phyloP scores from a whole-genome alignment of 2,329 filamentous ascomycete species.

The Fusarium oligoseptatum region DNA sequence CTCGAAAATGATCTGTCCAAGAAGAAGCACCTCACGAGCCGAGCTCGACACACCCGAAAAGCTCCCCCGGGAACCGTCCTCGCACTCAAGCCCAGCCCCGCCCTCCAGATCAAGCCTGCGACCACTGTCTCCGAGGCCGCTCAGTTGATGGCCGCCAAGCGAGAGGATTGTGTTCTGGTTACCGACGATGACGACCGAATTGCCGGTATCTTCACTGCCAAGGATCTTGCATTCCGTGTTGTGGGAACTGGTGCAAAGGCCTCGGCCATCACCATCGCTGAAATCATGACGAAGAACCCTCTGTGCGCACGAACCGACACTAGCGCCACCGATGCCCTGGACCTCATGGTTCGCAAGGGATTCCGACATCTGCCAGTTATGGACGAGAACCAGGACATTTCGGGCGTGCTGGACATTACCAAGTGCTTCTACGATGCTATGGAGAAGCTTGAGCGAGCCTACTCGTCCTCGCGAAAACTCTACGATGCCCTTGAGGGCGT shows the following conservation, averaged over 20 bases:
- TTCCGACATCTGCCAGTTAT: conserved; percentile 98
- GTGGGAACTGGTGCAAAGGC: conserved; percentile 93
- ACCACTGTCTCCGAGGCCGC: conserved; percentile 96
- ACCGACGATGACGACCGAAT: conserved; percentile 98
- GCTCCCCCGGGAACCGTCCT: conserved; percentile 96
- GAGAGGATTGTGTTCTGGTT: conserved; percentile 97
- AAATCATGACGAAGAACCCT: conserved; percentile 99
- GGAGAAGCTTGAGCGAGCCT: conserved; percentile 98
- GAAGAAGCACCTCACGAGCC: conserved; percentile 86
- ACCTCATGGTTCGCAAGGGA: conserved; percentile 98
- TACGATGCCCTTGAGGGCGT: conserved; percentile 98
- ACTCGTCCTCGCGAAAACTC: conserved; percentile 96
- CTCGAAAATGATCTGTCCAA: conserved; percentile 98
- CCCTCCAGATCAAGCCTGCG: conserved; percentile 95
- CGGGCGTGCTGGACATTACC: conserved; percentile 96
- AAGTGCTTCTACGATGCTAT: conserved; percentile 99
- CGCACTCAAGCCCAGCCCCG: conserved; percentile 93
- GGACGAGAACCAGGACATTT: conserved; percentile 99
- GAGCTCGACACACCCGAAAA: conserved; percentile 89
- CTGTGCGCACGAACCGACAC: conserved; percentile 97
- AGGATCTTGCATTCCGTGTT: conserved; percentile 97
- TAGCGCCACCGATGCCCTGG: conserved; percentile 95
- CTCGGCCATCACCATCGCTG: conserved; percentile 89
- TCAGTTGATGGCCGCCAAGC: conserved; percentile 98
- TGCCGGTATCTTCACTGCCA: conserved; percentile 98